Percentiles rank a stretch among this genome's conserved stretches.
phyloP scores from a whole-genome alignment of 2,329 filamentous ascomycete genomes.

The Sporothrix pallida region DNA sequence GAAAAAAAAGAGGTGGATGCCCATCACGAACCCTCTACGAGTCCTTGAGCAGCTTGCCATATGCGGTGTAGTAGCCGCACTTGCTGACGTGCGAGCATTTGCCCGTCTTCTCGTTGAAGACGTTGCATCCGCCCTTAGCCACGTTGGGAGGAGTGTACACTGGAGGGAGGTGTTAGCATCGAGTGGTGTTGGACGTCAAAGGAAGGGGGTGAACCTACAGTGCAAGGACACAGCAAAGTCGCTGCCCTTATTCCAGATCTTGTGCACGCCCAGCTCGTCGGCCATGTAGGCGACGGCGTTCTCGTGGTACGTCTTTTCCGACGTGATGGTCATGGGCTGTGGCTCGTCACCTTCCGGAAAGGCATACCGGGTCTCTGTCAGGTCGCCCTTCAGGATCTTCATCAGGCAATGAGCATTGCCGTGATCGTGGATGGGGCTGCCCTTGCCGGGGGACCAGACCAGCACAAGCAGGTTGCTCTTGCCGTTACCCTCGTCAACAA shows the following conservation, averaged over 20 bases:
- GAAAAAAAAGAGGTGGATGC: neutral
- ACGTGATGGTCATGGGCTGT: conserved; percentile 66
- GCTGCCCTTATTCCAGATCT: conserved; percentile 75
- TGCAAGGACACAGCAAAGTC: conserved; percentile 86
- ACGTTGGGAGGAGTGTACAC: conserved; percentile 91
- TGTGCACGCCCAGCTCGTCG: conserved; percentile 85
- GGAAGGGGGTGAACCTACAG: conserved; percentile 51
- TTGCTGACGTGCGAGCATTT: conserved; percentile 73
- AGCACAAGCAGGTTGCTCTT: conserved; percentile 71
- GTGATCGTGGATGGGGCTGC: conserved; percentile 86
- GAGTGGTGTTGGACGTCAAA: no score
- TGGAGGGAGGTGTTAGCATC: conserved; percentile 42
- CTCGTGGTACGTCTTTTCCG: conserved; percentile 69
- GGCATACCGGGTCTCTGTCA: conserved; percentile 81
- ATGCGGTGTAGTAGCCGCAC: conserved; percentile 73
- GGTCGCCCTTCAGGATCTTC: conserved; percentile 79
- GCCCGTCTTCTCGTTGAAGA: conserved; percentile 80
- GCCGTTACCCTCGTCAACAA: conserved; percentile 86
- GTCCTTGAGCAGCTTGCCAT: conserved; percentile 54
- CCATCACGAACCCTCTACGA: neutral
- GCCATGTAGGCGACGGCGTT: conserved; percentile 90
- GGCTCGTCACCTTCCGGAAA: conserved; percentile 61
- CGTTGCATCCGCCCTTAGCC: conserved; percentile 77
- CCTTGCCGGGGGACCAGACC: conserved; percentile 86
- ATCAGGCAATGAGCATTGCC: conserved; percentile 90